Evolutionary conservation across 1,284 basidiomycete species (phyloP).

Genomic region (Schizopora paradoxa): DNA sequence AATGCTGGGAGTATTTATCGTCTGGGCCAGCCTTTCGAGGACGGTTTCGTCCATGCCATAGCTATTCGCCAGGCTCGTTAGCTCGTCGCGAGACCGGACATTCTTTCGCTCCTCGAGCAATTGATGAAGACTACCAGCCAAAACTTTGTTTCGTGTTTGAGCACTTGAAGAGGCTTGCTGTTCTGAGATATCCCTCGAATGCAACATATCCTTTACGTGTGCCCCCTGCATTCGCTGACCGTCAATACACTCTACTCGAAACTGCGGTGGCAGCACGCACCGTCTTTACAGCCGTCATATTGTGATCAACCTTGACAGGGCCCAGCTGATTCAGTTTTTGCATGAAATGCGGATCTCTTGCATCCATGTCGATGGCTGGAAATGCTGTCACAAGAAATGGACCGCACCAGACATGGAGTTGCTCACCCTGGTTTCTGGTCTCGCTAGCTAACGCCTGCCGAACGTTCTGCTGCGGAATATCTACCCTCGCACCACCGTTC

Average conservation of each 20-base stretch:
- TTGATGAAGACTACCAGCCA: conserved; percentile 50
- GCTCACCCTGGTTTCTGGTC: conserved; percentile 44
- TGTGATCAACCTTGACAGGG: conserved; percentile 67
- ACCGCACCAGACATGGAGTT: background rate
- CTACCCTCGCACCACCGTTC: conserved; percentile 46
- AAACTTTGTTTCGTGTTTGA: conserved; percentile 46
- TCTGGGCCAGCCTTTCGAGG: conserved; percentile 51
- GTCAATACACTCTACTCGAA: background rate
- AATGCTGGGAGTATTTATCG: conserved; percentile 70
- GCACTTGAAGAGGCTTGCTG: conserved; percentile 23
- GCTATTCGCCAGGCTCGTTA: conserved; percentile 45
- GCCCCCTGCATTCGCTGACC: background rate
- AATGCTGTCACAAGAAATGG: background rate
- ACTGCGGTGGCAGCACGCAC: conserved; percentile 41
- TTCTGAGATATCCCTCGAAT: conserved; percentile 51
- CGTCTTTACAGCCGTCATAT: conserved; percentile 47
- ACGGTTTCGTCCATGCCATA: conserved; percentile 55
- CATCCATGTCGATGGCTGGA: conserved; percentile 62
- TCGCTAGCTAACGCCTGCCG: conserved; percentile 42
- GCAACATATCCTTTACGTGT: conserved; percentile 42
- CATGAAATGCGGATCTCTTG: conserved; percentile 71
- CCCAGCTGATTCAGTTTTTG: conserved; percentile 67
- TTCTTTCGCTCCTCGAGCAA: conserved; percentile 67
- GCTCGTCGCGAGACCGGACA: conserved; percentile 36
- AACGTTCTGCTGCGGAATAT: conserved; percentile 16